Evolutionary conservation across 768 basidiomycete species (phyloP).

Genomic region (Lactarius deliciosus): DNA sequence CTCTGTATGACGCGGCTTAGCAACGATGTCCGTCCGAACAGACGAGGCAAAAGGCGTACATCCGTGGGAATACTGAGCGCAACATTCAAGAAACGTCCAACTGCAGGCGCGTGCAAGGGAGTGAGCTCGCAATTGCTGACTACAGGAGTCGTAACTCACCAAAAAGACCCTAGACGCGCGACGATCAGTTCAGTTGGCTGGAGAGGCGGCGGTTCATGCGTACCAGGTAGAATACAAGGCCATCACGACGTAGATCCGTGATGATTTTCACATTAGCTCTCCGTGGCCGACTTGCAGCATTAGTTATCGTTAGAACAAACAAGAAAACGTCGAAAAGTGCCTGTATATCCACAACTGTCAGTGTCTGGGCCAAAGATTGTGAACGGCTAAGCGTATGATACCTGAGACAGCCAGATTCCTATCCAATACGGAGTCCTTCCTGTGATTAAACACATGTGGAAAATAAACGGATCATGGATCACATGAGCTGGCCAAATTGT

Average conservation of each 20-base stretch:
- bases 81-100: slow-evolving; percentile 24
- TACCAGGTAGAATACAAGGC: slow-evolving; percentile 41
- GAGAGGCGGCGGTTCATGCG: slow-evolving; percentile 7
- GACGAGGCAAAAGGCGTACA: slow-evolving; percentile 2
- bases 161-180: slow-evolving; percentile 14
- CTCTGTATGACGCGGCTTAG: slow-evolving; percentile 8
- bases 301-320: slow-evolving; percentile 37
- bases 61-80: slow-evolving; percentile 19
- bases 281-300: slow-evolving; percentile 41
- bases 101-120: background rate
- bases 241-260: slow-evolving; percentile 39
- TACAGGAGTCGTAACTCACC: background rate
- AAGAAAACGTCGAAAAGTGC: slow-evolving; percentile 41
- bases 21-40: background rate
- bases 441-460: slow-evolving; percentile 24
- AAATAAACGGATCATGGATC: slow-evolving; percentile 10
- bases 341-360: slow-evolving; percentile 28
- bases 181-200: background rate
- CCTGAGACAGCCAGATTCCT: slow-evolving; percentile 40
- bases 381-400: slow-evolving; percentile 23
- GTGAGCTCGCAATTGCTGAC: background rate
- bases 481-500: slow-evolving; percentile 10
- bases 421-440: slow-evolving; percentile 20
- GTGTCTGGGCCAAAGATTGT: background rate
- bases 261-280: slow-evolving; percentile 36